Percentiles rank a stretch among this genome's conserved stretches.
phyloP scores from a whole-genome alignment of 225 moss, liverwort and hornwort genomes.

The Straminergon stramineum region DNA sequence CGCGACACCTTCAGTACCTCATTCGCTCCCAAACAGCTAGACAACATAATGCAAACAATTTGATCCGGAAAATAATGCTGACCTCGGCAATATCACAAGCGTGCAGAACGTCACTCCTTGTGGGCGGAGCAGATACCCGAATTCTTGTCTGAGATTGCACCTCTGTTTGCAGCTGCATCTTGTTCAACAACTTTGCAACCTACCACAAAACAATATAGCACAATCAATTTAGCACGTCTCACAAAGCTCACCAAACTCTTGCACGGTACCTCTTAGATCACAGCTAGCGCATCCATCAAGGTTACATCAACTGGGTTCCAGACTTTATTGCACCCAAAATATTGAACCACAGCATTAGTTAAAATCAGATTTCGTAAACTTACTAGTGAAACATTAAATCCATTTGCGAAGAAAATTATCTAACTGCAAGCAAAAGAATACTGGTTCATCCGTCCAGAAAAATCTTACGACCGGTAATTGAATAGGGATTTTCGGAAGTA shows the following conservation, averaged over 20 bases:
- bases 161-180: conserved; percentile 74
- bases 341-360: neutral
- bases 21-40: neutral
- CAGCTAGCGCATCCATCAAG: neutral
- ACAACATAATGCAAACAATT: neutral
- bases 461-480: neutral
- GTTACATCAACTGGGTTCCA: neutral
- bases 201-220: conserved; percentile 4
- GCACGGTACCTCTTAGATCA: neutral
- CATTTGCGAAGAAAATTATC: neutral
- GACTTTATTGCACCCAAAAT: neutral
- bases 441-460: neutral
- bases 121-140: conserved; percentile 74
- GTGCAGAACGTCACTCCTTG: conserved; percentile 90
- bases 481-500: neutral
- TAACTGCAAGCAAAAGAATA: neutral
- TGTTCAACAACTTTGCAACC: conserved; percentile 63
- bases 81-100: conserved; percentile 96
- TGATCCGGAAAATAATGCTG: neutral
- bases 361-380: neutral
- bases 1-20: neutral
- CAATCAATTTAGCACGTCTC: neutral
- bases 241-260: neutral
- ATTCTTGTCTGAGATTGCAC: conserved; percentile 36
- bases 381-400: neutral